These are phyloP conservation scores for Penstemon eatonii DNA, from an alignment of 257 asterid genomes.

Conservation along the genomic window DNA sequence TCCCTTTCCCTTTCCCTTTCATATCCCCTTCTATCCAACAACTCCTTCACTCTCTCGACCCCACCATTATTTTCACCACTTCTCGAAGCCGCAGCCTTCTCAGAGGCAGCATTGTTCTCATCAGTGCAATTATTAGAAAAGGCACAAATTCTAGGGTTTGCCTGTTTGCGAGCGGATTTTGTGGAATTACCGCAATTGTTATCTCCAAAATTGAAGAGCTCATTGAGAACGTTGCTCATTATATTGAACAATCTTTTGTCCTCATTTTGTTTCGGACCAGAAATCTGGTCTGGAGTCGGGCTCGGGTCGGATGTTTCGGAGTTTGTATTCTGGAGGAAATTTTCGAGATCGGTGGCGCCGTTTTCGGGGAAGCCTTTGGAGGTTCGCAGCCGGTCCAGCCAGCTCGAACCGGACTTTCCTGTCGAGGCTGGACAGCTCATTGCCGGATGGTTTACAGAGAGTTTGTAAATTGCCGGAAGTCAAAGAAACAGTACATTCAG, in stretches of 20 bases:
- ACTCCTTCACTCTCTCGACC: conserved; percentile 41
- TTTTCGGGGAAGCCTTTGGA: conserved; percentile 69
- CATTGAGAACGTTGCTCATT: conserved; percentile 59
- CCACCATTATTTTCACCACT: conserved; percentile 46
- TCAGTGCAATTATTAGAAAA: conserved; percentile 21
- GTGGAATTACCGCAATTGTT: conserved; percentile 28
- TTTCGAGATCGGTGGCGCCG: conserved; percentile 52
- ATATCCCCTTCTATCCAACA: conserved; percentile 27
- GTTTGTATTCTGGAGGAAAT: conserved; percentile 45
- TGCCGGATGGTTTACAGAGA: conserved; percentile 28
- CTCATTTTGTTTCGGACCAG: conserved; percentile 28
- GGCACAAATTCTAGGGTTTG: conserved; percentile 62
- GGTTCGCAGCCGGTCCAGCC: conserved; percentile 82
- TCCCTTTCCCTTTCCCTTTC: conserved; percentile 47
- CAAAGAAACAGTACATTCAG: too few species aligned
- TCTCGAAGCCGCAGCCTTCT: conserved; percentile 30
- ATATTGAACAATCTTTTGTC: conserved; percentile 34
- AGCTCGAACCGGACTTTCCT: conserved; percentile 58
- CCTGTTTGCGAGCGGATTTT: conserved; percentile 66
- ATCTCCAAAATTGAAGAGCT: conserved; percentile 76
- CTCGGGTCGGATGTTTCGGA: conserved; percentile 11
- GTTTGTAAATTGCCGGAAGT: neutral
- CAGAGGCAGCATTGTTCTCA: conserved; percentile 29
- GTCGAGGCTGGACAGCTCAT: conserved; percentile 56
- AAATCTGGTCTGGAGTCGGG: conserved; percentile 25